These are phyloP conservation scores for Ophiostoma angusticollis DNA, from an alignment of 2,329 filamentous ascomycete species.

Conservation along the genomic window DNA sequence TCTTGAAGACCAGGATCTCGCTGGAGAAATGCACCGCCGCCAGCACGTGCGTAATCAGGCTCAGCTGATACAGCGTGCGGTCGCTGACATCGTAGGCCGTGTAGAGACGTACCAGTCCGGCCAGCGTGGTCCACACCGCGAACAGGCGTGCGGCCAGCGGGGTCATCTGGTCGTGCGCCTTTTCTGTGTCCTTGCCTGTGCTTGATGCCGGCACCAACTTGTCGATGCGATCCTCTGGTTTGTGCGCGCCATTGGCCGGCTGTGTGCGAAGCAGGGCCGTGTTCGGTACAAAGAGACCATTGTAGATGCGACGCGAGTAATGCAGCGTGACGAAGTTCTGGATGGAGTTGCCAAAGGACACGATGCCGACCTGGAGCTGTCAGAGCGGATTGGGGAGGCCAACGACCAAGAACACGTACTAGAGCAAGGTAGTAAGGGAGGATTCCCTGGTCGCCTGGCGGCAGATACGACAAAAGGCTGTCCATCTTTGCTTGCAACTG, in stretches of 20 bases:
- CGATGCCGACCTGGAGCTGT: constrained; percentile 58
- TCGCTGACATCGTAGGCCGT: constrained; percentile 71
- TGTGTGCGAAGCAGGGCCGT: constrained; percentile 26
- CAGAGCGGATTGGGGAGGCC: background rate
- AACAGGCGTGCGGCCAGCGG: constrained; percentile 68
- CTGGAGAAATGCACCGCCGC: constrained; percentile 66
- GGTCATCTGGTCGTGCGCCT: constrained; percentile 50
- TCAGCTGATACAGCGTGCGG: constrained; percentile 63
- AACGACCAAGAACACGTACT: constrained; percentile 24
- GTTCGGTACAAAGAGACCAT: constrained; percentile 47
- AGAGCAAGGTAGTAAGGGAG: constrained; percentile 47
- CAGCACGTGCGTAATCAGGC: constrained; percentile 68
- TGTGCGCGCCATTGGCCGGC: constrained; percentile 19
- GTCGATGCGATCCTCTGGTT: constrained; percentile 39
- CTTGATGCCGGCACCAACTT: constrained; percentile 36
- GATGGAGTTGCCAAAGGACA: constrained; percentile 72
- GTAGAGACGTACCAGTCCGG: constrained; percentile 64
- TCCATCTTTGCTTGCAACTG: constrained; percentile 27
- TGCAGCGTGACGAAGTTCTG: constrained; percentile 71
- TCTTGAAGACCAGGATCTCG: constrained; percentile 72
- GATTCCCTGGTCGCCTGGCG: constrained; percentile 38
- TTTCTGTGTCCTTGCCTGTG: constrained; percentile 30
- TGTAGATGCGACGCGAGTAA: constrained; percentile 82
- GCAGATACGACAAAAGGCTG: constrained; percentile 27
- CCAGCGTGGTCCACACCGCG: constrained; percentile 77